These are phyloP conservation scores for Beauveria varroae DNA, from an alignment of 2,329 filamentous ascomycete species.

Conservation along the genomic window DNA sequence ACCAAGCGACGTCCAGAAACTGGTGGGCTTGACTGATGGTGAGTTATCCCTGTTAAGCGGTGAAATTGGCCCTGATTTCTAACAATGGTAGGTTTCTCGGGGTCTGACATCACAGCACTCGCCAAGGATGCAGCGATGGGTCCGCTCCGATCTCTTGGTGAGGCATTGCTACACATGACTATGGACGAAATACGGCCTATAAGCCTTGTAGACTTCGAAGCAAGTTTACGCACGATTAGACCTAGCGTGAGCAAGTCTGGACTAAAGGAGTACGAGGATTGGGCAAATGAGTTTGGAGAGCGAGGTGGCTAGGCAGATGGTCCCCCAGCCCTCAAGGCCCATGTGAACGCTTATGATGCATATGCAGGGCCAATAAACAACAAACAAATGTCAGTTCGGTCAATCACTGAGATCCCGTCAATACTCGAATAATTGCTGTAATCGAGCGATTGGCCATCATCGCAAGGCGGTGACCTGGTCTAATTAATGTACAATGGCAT, in stretches of 20 bases:
- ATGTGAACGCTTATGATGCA: not conserved
- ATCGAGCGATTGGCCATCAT: not conserved
- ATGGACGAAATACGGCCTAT: slow-evolving; percentile 94
- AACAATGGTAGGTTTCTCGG: slow-evolving; percentile 70
- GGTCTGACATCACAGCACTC: slow-evolving; percentile 91
- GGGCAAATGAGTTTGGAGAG: slow-evolving; percentile 90
- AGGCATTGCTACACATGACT: slow-evolving; percentile 80
- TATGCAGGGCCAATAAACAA: not conserved
- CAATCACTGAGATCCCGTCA: not conserved
- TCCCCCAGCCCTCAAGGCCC: too few species aligned
- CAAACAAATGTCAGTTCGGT: not conserved
- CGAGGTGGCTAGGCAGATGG: slow-evolving; percentile 57
- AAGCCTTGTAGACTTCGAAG: slow-evolving; percentile 70
- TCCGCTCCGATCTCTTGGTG: slow-evolving; percentile 79
- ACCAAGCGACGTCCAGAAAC: slow-evolving; percentile 59
- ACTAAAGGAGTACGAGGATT: slow-evolving; percentile 84
- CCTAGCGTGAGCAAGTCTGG: slow-evolving; percentile 84
- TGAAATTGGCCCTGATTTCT: slow-evolving; percentile 3
- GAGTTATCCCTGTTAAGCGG: slow-evolving; percentile 22
- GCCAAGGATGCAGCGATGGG: slow-evolving; percentile 99
- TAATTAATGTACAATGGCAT: not conserved
- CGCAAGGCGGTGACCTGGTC: not conserved
- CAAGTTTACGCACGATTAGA: slow-evolving; percentile 75
- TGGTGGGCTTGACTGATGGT: slow-evolving; percentile 85
- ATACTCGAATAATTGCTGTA: too few species aligned